Evolutionary conservation across 2,329 filamentous ascomycete species (phyloP), one percentile per base, ranked within the genome.

Genomic region (Colletotrichum destructivum): DNA sequence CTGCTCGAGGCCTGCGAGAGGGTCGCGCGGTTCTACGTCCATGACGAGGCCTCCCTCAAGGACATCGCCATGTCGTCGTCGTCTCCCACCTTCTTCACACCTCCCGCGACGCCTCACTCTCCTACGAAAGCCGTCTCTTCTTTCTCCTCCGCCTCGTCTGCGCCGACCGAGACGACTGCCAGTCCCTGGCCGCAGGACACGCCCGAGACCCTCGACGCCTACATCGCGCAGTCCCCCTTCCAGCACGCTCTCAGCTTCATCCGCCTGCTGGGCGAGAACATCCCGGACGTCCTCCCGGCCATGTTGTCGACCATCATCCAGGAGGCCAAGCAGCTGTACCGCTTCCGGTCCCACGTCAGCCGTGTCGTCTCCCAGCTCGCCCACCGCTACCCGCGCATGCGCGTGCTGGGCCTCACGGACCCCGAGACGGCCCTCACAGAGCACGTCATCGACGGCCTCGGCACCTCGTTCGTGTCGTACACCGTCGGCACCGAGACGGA

Each of bases 371-470:
- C 49, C 7, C 74, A 75, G 55, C 42, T 76, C 3, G 66, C 70
- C 7, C 71, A 74, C 18, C 62, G 69, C 1, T 73, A 74, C 47
- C 75, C 75, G 5, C 62, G 69, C 26, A 73, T 76, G 74, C 66
- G 72, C 11, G 66, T 76, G 21, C 76, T 86, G 1, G 79, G 80
- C 1, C 69, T 86, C 1, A 79, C 80, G 0, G 80, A 81, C 8
- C 73, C 78, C 0, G 78, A 80, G 64, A 76, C 84, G 12, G 84
- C 84, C 18, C 72, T 85, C 42, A 77, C 77, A 0, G 75, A 77
- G 51, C 75, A 79, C 35, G 68, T 84, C 5, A 62, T 85, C 0
- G 84, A 82, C 12, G 85, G 85, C 1, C 85, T 83, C 4, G 85
- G 84, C 3, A 80, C 79, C 13, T 78, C 83, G 0, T 77, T 73